Conservation (phyloP, 192 early-diverging fungal species). For the Umbelopsis sp. region DNA sequence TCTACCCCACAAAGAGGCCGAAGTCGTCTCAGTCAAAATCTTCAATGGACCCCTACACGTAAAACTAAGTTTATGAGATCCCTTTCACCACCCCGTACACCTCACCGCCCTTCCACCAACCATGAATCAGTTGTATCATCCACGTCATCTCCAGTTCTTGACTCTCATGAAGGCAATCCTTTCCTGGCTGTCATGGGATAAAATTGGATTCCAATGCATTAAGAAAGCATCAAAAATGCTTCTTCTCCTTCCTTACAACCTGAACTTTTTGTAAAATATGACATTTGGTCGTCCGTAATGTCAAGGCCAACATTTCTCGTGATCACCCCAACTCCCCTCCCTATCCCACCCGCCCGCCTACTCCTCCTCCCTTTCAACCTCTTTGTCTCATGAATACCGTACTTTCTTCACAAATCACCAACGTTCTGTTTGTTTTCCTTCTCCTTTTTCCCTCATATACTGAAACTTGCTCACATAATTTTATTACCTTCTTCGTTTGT, state of each 20-base stretch:
- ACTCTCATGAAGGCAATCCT: conserved; percentile 16
- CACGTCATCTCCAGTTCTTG: neutral
- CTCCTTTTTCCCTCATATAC: neutral
- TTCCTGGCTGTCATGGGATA: conserved; percentile 13
- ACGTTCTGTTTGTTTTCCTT: neutral
- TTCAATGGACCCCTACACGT: conserved; percentile 12
- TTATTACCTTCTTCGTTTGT: neutral
- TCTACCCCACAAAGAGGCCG: conserved; percentile 3
- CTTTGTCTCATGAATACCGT: too few relatives aligned
- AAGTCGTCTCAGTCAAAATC: conserved; percentile 5
- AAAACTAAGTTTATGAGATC: conserved; percentile 17
- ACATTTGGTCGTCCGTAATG: neutral
- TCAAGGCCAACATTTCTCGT: neutral
- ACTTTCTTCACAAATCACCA: too few relatives aligned
- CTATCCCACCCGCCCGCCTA: neutral
- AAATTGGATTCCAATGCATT: too few relatives aligned
- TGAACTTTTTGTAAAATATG: neutral
- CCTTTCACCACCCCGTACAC: neutral
- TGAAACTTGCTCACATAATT: neutral
- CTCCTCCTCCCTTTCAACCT: neutral
- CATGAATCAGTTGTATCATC: neutral
- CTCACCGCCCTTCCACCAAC: neutral
- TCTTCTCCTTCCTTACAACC: neutral
- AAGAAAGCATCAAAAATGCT: too few relatives aligned
- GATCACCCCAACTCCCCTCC: neutral